Evolutionary conservation across 805 yeast species (phyloP), one percentile per base, ranked within the genome.

Genomic region (Candida broadrunensis): DNA sequence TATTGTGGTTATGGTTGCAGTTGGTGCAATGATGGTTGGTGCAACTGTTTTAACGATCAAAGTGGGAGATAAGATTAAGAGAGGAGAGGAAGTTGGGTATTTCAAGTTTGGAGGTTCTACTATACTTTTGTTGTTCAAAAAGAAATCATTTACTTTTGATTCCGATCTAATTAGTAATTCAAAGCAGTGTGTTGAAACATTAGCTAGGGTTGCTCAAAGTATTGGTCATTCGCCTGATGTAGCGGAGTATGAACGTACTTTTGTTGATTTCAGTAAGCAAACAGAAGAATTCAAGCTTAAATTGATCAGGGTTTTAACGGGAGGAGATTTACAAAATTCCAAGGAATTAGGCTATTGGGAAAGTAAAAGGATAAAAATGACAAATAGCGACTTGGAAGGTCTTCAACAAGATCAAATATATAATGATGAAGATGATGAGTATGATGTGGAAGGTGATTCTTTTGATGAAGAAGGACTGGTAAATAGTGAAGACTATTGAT

Each of bases 21-120:
- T 91, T 3, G 99, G 99, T 26, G 99, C 99, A 0, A 91, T 93
- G 98, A 89, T 91, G 97, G 99, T 91, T 2, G 98, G 98, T 0
- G 84, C 96, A 2, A 89, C 84, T 2, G 75, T 88, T 0, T 60
- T 91, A 21, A 82, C 91, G 0, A 83, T 81, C 13, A 57, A 74
- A 38, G 77, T 73, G 35, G 88, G 88, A 2, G 80, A 80, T 33
- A 29, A 39, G 0, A 71, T 91, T 3, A 52, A 63, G 7, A 72
- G 90, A 35, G 86, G 93, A 3, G 90, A 86, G 33, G 98, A 91
- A 53, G 62, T 91, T 20, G 99, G 99, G 0, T 91, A 88, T 56
- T 91, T 91, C 74, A 88, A 90, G 57, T 91, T 91, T 66, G 99
- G 99, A 12, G 99, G 99, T 0, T 86, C 96, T 0, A 93, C 99